These are phyloP conservation scores for Echeveria elegans DNA, from an alignment of 164 flowering plant genomes.

Conservation along the genomic window DNA sequence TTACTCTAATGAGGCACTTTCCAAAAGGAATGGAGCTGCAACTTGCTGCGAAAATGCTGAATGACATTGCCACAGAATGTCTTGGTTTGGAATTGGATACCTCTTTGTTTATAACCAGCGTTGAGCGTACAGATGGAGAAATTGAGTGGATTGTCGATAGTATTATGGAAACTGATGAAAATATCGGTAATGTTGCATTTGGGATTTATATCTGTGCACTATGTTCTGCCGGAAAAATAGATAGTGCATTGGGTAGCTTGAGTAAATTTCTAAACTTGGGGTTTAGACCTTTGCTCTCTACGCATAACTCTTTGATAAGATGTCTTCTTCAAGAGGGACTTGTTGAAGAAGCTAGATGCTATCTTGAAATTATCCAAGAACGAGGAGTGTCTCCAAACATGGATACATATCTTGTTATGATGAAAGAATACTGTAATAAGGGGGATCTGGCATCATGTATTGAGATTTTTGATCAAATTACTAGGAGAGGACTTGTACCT, in stretches of 20 bases:
- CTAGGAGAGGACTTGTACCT: constrained; percentile 39
- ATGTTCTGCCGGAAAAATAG: constrained; percentile 30
- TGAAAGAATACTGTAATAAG: constrained; percentile 37
- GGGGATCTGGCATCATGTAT: constrained; percentile 34
- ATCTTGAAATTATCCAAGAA: constrained; percentile 29
- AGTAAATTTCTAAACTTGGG: constrained; percentile 33
- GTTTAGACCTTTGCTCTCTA: constrained; percentile 29
- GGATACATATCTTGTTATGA: constrained; percentile 40
- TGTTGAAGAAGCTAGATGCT: constrained; percentile 25
- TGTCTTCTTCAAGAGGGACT: constrained; percentile 32
- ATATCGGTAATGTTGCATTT: constrained; percentile 29
- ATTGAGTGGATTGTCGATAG: constrained; percentile 32
- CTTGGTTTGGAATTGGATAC: constrained; percentile 24
- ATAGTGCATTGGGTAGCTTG: constrained; percentile 30
- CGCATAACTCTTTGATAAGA: constrained; percentile 56
- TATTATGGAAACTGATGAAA: constrained; percentile 19
- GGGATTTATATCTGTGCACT: constrained; percentile 35
- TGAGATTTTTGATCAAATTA: constrained; percentile 31
- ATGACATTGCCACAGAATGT: constrained; percentile 25
- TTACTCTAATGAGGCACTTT: constrained; percentile 22
- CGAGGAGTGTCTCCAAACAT: constrained; percentile 32
- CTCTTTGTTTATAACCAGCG: constrained; percentile 12
- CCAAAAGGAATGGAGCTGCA: constrained; percentile 33
- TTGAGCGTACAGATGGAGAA: constrained; percentile 18
- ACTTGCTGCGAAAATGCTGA: constrained; percentile 28